Base-by-base conservation (phyloP, 768 basidiomycete genomes). In the Chalciporus chontae region DNA sequence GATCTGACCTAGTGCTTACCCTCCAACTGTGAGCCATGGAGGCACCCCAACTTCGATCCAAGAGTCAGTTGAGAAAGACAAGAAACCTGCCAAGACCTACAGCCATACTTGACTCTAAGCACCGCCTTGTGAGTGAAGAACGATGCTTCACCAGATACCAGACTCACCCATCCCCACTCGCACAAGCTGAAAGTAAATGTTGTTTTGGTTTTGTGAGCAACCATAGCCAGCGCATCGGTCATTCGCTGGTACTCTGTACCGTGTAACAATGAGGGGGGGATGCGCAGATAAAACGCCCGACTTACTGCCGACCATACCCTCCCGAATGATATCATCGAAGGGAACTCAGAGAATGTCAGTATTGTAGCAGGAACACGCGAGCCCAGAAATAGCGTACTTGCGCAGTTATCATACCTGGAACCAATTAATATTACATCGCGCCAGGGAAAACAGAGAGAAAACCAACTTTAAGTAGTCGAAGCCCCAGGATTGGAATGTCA, bases 401-500 rank as follows among this genome's bases (percentile, higher is more conserved):
- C 77, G 47, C 80, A 83, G 57, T 83, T 83, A 52, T 83, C 81
- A 54, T 80, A 82, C 63, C 79, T 82, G 26, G 24, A 13, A 31
- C 26, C 34, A 52, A 10, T 58, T 19, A 53, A 21, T n/a, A 9
- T 24, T 27, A 23, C 27, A 11, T 23, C 18, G 13, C 21, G 21
- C 39, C 24, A 24, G 29, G 40, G 4, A 17, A 24, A 45, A 27
- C 17, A 26, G 11, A 39, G 43, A 40, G 3, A 54, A 27, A 7
- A 43, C 79, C 37, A 48, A 84, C 83, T 84, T 84, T 36, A 84
- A 66, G 51, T 77, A 71, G 58, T 85, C 81, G 50, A 84, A 83
- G 0, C 80, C 81, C 83, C 83, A 85, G 40, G 62, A 59, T 45
- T 77, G 74, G 69, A 85, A 85, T 3, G 75, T 70, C 55, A 77